Conservation (phyloP, 1,284 basidiomycete genomes). For the Ganoderma boninense region DNA sequence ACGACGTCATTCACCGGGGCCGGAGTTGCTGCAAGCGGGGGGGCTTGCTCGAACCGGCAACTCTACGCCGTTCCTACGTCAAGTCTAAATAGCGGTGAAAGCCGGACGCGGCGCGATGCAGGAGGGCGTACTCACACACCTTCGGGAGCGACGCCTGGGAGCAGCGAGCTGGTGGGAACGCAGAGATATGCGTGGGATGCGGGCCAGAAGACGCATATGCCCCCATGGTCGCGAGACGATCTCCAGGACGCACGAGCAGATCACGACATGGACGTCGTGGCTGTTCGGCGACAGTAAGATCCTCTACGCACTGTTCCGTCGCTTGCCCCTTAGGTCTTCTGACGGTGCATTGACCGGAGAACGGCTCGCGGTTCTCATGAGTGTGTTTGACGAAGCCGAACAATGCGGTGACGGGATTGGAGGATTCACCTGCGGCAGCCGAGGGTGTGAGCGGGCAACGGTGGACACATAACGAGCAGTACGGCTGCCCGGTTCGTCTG, state of each 20-base stretch:
- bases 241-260: constrained; percentile 12
- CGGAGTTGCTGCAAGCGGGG: constrained; percentile 16
- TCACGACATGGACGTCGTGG: constrained; percentile 17
- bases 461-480: constrained; percentile 20
- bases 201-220: constrained; percentile 5
- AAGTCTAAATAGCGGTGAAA: constrained; percentile 30
- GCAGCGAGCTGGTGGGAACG: constrained; percentile 19
- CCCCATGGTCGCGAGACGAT: constrained; percentile 2
- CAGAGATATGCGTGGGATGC: constrained; percentile 23
- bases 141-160: constrained; percentile 25
- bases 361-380: constrained; percentile 26
- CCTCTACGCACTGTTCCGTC: constrained; percentile 16
- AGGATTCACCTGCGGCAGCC: constrained; percentile 27
- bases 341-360: constrained; percentile 28
- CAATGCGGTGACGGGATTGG: constrained; percentile 12
- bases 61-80: constrained; percentile 27
- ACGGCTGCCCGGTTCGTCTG: constrained; percentile 26
- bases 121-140: constrained; percentile 1
- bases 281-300: constrained; percentile 27
- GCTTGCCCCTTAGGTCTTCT: constrained; percentile 23
- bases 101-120: constrained; percentile 15
- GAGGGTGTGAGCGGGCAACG: constrained; percentile 23
- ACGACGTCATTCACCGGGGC: constrained; percentile 13
- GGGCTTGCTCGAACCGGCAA: constrained; percentile 30
- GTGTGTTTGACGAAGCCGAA: constrained; percentile 19